Evolutionary conservation across 305 asterid genomes (phyloP), one percentile per base, ranked within the genome.

Genomic region (Fraxinus velutina): DNA sequence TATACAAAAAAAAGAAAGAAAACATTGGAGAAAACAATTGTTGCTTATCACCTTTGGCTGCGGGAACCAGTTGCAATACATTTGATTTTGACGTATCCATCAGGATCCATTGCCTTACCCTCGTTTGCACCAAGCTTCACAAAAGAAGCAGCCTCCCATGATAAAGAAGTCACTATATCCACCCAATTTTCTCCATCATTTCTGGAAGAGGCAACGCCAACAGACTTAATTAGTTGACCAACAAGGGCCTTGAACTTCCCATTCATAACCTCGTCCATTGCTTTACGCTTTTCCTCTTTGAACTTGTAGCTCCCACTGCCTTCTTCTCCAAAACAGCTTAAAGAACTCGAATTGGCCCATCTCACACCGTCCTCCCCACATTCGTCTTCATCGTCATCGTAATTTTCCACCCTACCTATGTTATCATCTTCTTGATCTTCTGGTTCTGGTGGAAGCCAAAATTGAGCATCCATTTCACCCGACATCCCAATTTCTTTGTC

Each of bases 101-200:
- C 96, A 27, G 98, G 99, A 88, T 96, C 98, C 98, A 96, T 94
- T 37, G 97, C 91, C 84, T 92, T 94, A 60, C 96, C 95, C 85
- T 89, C 93, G 8, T 86, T 85, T 68, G 99, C 86, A 94, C 98
- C 97, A 50, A 97, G 98, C 88, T 91, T 93, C 83, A 96, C 93
- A 89, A 92, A 96, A 78, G 90, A 87, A 82, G 98, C 98, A 80
- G 98, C 99, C 78, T 92, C 93, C 98, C 98, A 93, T 22, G 98
- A 92, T 84, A 96, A 89, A 75, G 90, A 80, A 76, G 97, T 88
- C 86, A 96, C 94, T 83, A 94, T 86, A 84, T 94, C 93, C 74
- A 90, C 93, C 98, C 98, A 96, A 79, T 86, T 89, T 71, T 92
- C 88, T n/a, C 85, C 87, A 57, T 42, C 77, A 30, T 85, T 81